Evolutionary conservation across 1,284 basidiomycete genomes (phyloP), one percentile per base, ranked within the genome.

Genomic region (Amylostereum chailletii): DNA sequence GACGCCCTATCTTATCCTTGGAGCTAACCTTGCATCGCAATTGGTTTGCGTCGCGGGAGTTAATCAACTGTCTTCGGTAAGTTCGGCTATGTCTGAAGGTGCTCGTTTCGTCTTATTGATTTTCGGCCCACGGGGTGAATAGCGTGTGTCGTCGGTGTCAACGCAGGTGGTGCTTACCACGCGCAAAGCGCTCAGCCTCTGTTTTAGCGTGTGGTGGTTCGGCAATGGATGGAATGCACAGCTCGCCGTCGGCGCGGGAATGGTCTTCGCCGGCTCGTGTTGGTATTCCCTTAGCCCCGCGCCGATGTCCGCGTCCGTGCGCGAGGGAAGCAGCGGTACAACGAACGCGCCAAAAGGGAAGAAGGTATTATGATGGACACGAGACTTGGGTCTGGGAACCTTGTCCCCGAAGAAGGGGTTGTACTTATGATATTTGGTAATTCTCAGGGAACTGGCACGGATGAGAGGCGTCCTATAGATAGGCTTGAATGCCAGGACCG

Each of bases 1-100:
- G 7, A 53, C 62, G 10, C 70, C 79, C 2, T 79, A 79, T 60
- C 50, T 75, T 34, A 68, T 81, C 32, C 70, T 93, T n/a, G 71
- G 63, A 0, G 68, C 75, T 26, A 94, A 94, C 61, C 76, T 93
- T 7, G 54, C 84, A 11, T 85, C 90, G 1, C 92, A 94, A 60
- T 78, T 89, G 1, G 64, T 90, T n/a, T 95, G 92, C 60, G 86
- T 94, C 9, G 81, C 86, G 2, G 90, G 90, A 8, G 92, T 94
- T 31, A 94, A 94, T 62, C 77, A 81, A 51, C 70, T 94, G 34
- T 86, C 88, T 37, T 83, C 84, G 45, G 83, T 86, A 53, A 30
- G 81, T 74, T n/a, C 27, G 34, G 27, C 46, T 34, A 31, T 29
- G 9, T 19, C 37, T 10, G 26, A 26, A 42, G 34, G 29, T 5